Base-by-base conservation (phyloP, 202 grass and related monocot species). In the Eragrostis tef region DNA sequence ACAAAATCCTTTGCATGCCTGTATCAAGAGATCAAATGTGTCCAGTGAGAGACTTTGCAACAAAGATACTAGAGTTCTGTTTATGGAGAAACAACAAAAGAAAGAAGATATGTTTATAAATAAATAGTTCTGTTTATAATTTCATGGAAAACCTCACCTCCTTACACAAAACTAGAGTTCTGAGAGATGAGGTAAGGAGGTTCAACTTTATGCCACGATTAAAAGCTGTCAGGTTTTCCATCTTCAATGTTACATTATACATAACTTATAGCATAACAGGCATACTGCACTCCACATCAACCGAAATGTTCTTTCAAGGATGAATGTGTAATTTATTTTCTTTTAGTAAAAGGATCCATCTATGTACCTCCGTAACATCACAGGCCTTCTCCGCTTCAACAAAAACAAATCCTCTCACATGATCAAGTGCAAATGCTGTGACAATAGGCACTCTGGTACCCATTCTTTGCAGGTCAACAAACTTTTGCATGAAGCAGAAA, bases 1-100 rank as follows among this genome's bases (percentile, higher is more conserved):
- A 85, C 90, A 95, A 88, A 99, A 99, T 78, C 96, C 96, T 93
- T 95, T 99, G 87, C 96, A 99, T 70, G 96, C 93, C 96, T 99
- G 85, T 58, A 87, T 53, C 22, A 82, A 74, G 74, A 77, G 22
- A 67, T 59, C 34, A 31, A 57, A 83, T 79, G 57, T 53, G 42
- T 42, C 52, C 53, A 81, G 46, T 49, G 31, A 54, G 11, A 9
- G 47, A 71, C 58, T 84, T 64, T 81, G 66, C 25, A 89, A 63
- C 39, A 49, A 62, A 15, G 11, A 58, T 73, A 85, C 54, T n/a
- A 81, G 45, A 67, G 64, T 42, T 42, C 43, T 50, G 29, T 36
- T 43, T 3, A 1, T n/a, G 45, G 42, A 78, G 21, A 85, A 45
- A 86, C 72, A 39, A 73, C 51, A 22, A 51, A 31, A 31, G 29